These are phyloP conservation scores for Drechslera avenae DNA, from an alignment of 2,329 filamentous ascomycete species.

Conservation along the genomic window DNA sequence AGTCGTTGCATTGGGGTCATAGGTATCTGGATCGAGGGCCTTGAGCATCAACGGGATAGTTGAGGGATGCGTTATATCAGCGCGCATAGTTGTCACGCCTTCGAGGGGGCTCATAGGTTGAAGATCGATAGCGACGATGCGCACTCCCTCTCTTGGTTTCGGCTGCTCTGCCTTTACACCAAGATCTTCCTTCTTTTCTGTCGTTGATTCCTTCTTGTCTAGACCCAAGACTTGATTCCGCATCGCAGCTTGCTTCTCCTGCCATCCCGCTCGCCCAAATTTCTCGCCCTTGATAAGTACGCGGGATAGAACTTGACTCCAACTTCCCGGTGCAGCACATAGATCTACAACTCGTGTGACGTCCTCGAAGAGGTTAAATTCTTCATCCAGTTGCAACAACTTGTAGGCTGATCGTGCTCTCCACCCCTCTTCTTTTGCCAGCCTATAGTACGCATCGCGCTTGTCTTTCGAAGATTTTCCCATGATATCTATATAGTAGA, in stretches of 20 bases:
- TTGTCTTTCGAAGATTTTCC: conserved; percentile 99
- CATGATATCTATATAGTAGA: conserved; percentile 57
- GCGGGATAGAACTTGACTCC: conserved; percentile 94
- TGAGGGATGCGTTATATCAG: conserved; percentile 95
- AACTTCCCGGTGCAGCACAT: conserved; percentile 93
- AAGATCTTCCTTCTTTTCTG: conserved; percentile 7
- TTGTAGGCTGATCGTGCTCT: conserved; percentile 96
- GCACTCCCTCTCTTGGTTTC: conserved; percentile 70
- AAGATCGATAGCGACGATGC: conserved; percentile 93
- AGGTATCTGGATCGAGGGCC: conserved; percentile 74
- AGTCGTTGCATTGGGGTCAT: conserved; percentile 46
- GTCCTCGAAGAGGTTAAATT: conserved; percentile 90
- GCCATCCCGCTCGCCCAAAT: conserved; percentile 84
- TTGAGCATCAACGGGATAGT: conserved; percentile 88
- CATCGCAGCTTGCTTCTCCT: conserved; percentile 77
- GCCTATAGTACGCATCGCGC: conserved; percentile 94
- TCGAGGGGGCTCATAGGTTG: conserved; percentile 94
- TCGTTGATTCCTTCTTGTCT: conserved; percentile 11
- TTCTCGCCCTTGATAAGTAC: conserved; percentile 92
- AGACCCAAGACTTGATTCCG: conserved; percentile 62
- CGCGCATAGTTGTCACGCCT: conserved; percentile 88
- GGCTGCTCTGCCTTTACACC: conserved; percentile 32
- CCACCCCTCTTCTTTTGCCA: conserved; percentile 99
- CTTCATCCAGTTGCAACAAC: conserved; percentile 91
- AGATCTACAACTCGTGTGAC: conserved; percentile 94